Conservation (phyloP, 2,329 filamentous ascomycete genomes). For the Cytospora paraplurivora region DNA sequence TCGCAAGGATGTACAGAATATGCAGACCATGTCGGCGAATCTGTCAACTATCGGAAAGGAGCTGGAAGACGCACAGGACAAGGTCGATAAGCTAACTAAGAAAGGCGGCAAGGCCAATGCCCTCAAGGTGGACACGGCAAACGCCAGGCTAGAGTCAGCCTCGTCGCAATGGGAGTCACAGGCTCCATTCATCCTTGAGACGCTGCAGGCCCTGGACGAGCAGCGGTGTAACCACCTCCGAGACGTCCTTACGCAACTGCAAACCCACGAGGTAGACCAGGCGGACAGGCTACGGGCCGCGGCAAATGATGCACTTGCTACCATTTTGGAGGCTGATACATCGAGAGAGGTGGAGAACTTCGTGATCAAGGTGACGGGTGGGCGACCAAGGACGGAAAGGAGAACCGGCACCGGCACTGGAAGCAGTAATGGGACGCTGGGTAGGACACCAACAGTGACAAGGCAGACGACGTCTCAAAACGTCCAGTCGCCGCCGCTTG, state of each 20-base stretch:
- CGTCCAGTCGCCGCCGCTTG: constrained; percentile 29
- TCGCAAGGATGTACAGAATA: constrained; percentile 76
- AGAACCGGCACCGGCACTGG: constrained; percentile 45
- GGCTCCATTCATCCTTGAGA: constrained; percentile 92
- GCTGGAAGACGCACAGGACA: constrained; percentile 80
- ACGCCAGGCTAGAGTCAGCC: constrained; percentile 74
- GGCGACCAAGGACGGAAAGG: constrained; percentile 48
- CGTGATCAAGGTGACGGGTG: constrained; percentile 46
- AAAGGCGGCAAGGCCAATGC: constrained; percentile 78
- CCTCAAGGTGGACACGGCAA: constrained; percentile 75
- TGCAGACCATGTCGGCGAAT: constrained; percentile 81
- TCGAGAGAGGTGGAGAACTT: constrained; percentile 83
- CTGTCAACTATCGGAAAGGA: constrained; percentile 80
- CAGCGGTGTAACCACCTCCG: constrained; percentile 84
- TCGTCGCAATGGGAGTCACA: constrained; percentile 89
- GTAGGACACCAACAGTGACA: constrained; percentile 30
- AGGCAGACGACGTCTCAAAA: constrained; percentile 45
- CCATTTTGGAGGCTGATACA: constrained; percentile 83
- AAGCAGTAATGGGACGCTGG: constrained; percentile 40
- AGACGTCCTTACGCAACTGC: constrained; percentile 86
- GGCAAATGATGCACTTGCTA: constrained; percentile 78
- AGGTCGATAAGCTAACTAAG: constrained; percentile 78
- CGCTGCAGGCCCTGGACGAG: constrained; percentile 88
- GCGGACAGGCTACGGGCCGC: constrained; percentile 74
- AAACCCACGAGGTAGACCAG: constrained; percentile 89